Base-by-base conservation (phyloP, 1,284 basidiomycete genomes). In the Cutaneotrichosporon sp. region DNA sequence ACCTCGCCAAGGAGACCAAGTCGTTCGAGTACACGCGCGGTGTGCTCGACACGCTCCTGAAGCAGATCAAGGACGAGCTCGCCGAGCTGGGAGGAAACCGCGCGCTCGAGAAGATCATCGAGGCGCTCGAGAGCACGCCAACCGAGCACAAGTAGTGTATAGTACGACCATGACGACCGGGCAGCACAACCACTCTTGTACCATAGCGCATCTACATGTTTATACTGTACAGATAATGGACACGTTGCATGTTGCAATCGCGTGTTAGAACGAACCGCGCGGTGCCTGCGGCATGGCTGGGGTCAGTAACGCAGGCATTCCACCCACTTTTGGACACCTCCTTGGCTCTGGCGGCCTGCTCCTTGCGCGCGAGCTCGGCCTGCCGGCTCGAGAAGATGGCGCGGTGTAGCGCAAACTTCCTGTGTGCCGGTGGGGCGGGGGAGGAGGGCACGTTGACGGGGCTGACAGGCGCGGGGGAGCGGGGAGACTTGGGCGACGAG, bases 1-100 rank as follows among this genome's bases (percentile, higher is more conserved):
- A 94, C 74, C 84, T 97, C 71, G 81, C 82, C 22, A 74, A 84
- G n/a, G 78, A 84, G 29, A 92, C 90, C 0, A 83, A 85, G 60
- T 90, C 89, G 0, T 91, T 92, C 69, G 86, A 84, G 1, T 92
- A 92, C 72, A 91, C 90, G 0, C 79, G 86, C 1, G 66, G 76
- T 0, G 89, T 65, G 20, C 47, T 65, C 13, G 58, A 54, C 3
- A 51, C 55, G 50, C 45, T 65, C 3, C 86, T 88, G 16, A 47
- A 33, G 29, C 78, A 79, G 66, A 70, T 80, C 11, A 50, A 69
- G 47, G 71, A 68, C n/a, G 78, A 81, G 67, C 65, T 81, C 10
- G 38, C 42, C n/a, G 57, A 66, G 18, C 54, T 81, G 24, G 78
- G 78, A 1, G 79, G 78, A 27, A 81, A 81, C 59, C 55, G 29